Conservation (phyloP, 495 filamentous ascomycete species). For the Penicillium lividum region DNA sequence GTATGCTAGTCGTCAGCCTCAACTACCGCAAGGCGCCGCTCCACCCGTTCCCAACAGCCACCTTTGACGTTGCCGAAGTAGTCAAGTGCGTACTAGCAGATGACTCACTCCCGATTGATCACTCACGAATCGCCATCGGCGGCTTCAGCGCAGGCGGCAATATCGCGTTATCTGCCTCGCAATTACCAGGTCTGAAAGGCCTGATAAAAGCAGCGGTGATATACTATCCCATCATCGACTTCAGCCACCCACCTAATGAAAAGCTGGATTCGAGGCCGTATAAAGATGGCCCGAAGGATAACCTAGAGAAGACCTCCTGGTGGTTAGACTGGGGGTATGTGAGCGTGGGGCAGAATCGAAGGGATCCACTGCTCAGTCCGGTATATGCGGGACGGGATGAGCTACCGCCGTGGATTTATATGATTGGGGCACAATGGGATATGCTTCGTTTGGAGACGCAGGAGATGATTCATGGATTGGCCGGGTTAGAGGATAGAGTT, state of each 20-base stretch:
- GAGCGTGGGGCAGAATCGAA: constrained; percentile 27
- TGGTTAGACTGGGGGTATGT: constrained; percentile 38
- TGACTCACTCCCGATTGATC: constrained; percentile 32
- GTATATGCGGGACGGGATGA: constrained; percentile 31
- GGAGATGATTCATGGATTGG: constrained; percentile 36
- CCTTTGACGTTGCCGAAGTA: constrained; percentile 28
- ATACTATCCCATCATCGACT: constrained; percentile 40
- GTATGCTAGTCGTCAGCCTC: constrained; percentile 37
- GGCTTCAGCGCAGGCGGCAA: constrained; percentile 43
- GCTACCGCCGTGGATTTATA: constrained; percentile 33
- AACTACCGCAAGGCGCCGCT: constrained; percentile 39
- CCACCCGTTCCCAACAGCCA: constrained; percentile 32
- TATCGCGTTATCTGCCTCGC: constrained; percentile 31
- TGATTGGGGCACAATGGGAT: constrained; percentile 34
- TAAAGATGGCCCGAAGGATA: constrained; percentile 25
- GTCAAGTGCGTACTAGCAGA: constrained; percentile 43
- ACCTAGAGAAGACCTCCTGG: constrained; percentile 24
- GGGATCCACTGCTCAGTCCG: constrained; percentile 38
- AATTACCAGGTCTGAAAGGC: constrained; percentile 29
- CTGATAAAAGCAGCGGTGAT: constrained; percentile 30
- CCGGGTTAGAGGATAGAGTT: constrained; percentile 19
- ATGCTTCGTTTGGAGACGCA: constrained; percentile 33
- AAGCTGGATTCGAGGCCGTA: constrained; percentile 33
- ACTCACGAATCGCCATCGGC: constrained; percentile 32
- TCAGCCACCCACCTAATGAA: constrained; percentile 21